These are phyloP conservation scores for Calocera cornea DNA, from an alignment of 768 basidiomycete species.

Conservation along the genomic window DNA sequence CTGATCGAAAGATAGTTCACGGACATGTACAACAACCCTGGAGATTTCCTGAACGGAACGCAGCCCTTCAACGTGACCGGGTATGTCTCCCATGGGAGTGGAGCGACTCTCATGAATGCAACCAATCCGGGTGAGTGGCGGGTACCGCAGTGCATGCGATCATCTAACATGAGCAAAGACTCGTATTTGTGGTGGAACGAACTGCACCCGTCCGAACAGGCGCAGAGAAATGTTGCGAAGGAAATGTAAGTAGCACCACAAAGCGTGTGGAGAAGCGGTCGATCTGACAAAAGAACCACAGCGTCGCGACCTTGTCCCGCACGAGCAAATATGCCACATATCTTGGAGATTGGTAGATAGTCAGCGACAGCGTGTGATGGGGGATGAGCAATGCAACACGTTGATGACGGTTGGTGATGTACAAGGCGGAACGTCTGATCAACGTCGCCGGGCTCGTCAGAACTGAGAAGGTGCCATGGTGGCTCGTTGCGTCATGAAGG, in stretches of 20 bases:
- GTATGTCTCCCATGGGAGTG: not conserved
- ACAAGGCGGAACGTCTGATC: no score
- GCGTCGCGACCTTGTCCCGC: not conserved
- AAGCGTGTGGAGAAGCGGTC: not conserved
- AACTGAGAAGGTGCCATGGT: no score
- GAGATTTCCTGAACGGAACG: slow-evolving; percentile 3
- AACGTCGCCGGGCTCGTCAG: no score
- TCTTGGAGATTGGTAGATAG: not conserved
- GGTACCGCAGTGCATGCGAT: not conserved
- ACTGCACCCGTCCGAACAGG: slow-evolving; percentile 47
- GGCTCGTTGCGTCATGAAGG: no score
- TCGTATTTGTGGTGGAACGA: slow-evolving; percentile 34
- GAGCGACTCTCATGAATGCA: not conserved
- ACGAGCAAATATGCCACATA: not conserved
- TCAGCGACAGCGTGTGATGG: not conserved
- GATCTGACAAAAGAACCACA: not conserved
- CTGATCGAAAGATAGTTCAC: not conserved
- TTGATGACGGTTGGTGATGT: not conserved
- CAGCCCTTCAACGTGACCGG: slow-evolving; percentile 5
- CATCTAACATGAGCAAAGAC: not conserved
- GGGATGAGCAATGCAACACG: not conserved
- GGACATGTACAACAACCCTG: slow-evolving; percentile 6
- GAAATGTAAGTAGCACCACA: slow-evolving; percentile 25
- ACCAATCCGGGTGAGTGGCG: not conserved
- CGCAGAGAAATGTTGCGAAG: slow-evolving; percentile 39